phyloP scores from a whole-genome alignment of 768 basidiomycete species.

The Strobilomyces echinocephalus region DNA sequence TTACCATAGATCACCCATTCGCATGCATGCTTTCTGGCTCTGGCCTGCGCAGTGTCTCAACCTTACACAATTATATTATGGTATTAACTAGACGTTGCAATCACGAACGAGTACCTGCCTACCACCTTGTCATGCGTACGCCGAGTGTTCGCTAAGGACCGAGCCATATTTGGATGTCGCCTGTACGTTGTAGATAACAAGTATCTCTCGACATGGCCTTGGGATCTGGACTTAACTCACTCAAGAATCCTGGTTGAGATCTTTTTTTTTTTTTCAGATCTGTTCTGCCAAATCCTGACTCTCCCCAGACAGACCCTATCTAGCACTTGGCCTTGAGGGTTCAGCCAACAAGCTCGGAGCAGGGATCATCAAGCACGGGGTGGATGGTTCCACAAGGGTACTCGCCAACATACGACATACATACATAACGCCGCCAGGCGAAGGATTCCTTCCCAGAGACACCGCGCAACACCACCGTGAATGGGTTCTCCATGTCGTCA shows the following conservation, averaged over 20 bases:
- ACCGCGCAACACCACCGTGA: conserved; percentile 95
- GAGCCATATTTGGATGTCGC: neutral
- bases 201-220: conserved; percentile 10
- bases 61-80: conserved; percentile 10
- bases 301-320: conserved; percentile 53
- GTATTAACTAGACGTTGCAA: conserved; percentile 4
- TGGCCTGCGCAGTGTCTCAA: neutral
- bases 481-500: conserved; percentile 82
- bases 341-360: conserved; percentile 97
- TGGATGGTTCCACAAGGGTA: conserved; percentile 68
- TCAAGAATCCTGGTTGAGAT: conserved; percentile 32
- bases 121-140: neutral
- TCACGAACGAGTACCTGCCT: neutral
- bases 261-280: conserved; percentile 13
- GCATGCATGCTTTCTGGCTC: conserved; percentile 14
- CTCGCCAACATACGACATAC: conserved; percentile 94
- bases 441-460: conserved; percentile 94
- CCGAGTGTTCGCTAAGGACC: no score
- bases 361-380: conserved; percentile 81
- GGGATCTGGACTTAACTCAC: conserved; percentile 12
- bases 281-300: conserved; percentile 10
- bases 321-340: conserved; percentile 96
- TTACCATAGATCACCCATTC: conserved; percentile 24
- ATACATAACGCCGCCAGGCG: conserved; percentile 97
- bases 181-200: neutral